phyloP scores from a whole-genome alignment of 352 stramenopile species.

The Pythium sp. region DNA sequence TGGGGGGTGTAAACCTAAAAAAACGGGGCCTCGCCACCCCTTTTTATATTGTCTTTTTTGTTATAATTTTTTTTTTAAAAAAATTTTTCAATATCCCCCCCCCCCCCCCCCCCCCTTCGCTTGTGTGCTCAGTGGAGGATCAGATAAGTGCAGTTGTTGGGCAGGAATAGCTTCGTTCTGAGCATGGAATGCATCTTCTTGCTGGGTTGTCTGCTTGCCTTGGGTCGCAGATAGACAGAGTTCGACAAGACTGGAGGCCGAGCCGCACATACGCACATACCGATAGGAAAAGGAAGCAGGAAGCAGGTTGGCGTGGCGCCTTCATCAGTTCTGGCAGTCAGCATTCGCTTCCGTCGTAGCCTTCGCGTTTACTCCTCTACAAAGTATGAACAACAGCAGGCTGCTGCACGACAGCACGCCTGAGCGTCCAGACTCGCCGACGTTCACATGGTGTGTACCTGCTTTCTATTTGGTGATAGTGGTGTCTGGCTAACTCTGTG shows the following conservation, averaged over 20 bases:
- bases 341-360: conserved; percentile 4
- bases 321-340: neutral
- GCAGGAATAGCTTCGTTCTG: conserved; percentile 8
- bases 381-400: conserved; percentile 10
- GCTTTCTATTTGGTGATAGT: neutral
- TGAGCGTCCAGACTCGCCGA: conserved; percentile 40
- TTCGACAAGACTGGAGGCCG: conserved; percentile 2
- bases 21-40: too few relatives aligned
- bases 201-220: neutral
- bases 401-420: conserved; percentile 14
- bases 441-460: conserved; percentile 64
- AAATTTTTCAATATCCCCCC: too few relatives aligned
- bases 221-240: neutral
- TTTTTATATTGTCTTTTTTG: too few relatives aligned
- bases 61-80: too few relatives aligned
- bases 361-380: neutral
- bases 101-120: neutral
- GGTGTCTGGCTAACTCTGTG: neutral
- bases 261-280: neutral
- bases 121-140: neutral
- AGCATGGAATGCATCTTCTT: neutral
- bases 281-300: neutral
- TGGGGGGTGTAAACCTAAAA: too few relatives aligned
- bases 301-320: neutral
- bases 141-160: neutral